Percentiles rank a stretch among this genome's conserved stretches.
phyloP scores from a whole-genome alignment of 805 yeast species.

The Suhomyces tanzawaensis region DNA sequence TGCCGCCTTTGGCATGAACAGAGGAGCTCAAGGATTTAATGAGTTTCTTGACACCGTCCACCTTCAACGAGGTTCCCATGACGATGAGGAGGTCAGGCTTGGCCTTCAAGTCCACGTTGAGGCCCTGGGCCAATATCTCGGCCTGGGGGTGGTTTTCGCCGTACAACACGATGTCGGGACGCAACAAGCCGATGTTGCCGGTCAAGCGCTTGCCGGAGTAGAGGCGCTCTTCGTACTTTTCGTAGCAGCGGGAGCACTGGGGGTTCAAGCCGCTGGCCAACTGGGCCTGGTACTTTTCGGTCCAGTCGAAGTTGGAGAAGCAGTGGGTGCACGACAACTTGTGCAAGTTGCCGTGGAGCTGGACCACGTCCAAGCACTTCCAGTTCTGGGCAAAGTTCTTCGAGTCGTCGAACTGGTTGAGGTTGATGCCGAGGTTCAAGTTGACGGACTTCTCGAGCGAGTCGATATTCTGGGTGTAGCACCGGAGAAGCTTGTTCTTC shows the following conservation, averaged over 20 bases:
- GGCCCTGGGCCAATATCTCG: constrained; percentile 71
- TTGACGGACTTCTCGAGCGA: constrained; percentile 73
- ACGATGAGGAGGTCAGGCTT: constrained; percentile 80
- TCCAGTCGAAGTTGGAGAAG: constrained; percentile 59
- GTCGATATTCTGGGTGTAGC: constrained; percentile 95
- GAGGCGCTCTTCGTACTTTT: constrained; percentile 52
- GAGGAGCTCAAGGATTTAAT: constrained; percentile 67
- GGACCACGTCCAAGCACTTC: constrained; percentile 75
- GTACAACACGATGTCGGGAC: constrained; percentile 89
- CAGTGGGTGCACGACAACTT: constrained; percentile 75
- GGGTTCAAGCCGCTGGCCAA: constrained; percentile 69
- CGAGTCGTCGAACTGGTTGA: constrained; percentile 24
- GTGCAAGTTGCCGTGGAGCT: constrained; percentile 86
- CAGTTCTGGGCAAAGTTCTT: constrained; percentile 42
- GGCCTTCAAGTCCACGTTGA: constrained; percentile 60
- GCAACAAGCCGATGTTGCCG: constrained; percentile 66
- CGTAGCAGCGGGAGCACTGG: constrained; percentile 68
- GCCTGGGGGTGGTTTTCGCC: constrained; percentile 93
- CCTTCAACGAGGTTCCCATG: constrained; percentile 90
- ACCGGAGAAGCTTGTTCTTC: constrained; percentile 67
- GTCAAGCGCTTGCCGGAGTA: constrained; percentile 71
- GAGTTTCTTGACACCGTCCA: constrained; percentile 80
- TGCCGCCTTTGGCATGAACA: constrained; percentile 77
- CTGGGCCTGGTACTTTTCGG: constrained; percentile 41
- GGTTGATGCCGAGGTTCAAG: constrained; percentile 54